Percentiles rank a stretch among this genome's conserved stretches.
phyloP scores from a whole-genome alignment of 129 eudicot genomes.

The Erigeron canadensis region DNA sequence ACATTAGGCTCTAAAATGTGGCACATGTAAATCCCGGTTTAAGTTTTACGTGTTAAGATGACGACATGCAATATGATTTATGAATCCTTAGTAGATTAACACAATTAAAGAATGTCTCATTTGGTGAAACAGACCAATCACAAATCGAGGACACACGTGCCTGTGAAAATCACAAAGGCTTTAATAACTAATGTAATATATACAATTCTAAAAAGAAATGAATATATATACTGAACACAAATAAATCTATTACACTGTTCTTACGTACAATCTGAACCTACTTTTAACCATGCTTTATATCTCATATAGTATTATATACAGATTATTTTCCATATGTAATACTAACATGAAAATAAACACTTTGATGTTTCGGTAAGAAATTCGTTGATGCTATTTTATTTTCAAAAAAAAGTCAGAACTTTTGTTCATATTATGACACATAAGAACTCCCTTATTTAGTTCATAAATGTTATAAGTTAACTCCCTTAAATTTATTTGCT shows the following conservation, averaged over 20 bases:
- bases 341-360: background rate
- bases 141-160: background rate
- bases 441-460: background rate
- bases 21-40: background rate
- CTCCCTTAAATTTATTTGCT: background rate
- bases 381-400: background rate
- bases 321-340: too few species aligned
- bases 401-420: too few species aligned
- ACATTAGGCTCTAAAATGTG: background rate
- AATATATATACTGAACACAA: too few species aligned
- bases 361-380: constrained; percentile 14
- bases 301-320: too few species aligned
- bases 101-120: constrained; percentile 8
- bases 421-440: background rate
- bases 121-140: background rate
- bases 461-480: background rate
- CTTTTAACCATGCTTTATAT: too few species aligned
- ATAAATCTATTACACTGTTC: too few species aligned
- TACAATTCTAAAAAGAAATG: too few species aligned
- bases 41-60: constrained; percentile 2
- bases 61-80: background rate
- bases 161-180: background rate
- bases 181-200: too few species aligned
- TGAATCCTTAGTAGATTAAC: background rate
- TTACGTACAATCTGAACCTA: too few species aligned